Evolutionary conservation across 139 green algal species (phyloP).

Genomic region (Chlorella sorokiniana): DNA sequence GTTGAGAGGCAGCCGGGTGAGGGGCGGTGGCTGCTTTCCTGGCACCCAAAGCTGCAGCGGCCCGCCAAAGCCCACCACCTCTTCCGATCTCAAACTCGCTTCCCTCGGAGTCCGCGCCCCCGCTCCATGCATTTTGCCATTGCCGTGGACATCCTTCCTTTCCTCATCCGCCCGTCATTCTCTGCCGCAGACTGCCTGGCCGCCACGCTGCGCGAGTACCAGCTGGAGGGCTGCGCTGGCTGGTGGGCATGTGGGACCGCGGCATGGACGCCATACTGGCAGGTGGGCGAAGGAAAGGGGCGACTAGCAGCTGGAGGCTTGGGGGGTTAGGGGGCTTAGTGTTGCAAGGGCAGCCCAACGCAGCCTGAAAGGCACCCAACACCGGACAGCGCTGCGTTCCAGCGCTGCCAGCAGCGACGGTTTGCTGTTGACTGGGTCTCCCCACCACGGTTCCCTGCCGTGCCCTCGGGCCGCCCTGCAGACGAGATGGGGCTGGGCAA

Average conservation of each 20-base stretch:
- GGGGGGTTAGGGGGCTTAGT: neutral
- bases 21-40: neutral
- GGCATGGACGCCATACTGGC: conserved; percentile 68
- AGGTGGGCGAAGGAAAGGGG: conserved; percentile 26
- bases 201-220: conserved; percentile 76
- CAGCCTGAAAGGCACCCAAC: neutral
- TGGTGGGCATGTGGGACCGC: conserved; percentile 54
- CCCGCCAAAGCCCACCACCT: neutral
- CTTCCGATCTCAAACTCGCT: neutral
- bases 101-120: too few species aligned
- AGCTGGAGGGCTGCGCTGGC: conserved; percentile 64
- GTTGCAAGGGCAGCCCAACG: neutral
- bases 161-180: neutral
- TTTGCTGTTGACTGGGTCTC: neutral
- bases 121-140: neutral
- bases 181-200: conserved; percentile 24
- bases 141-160: neutral
- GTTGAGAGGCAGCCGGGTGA: conserved; percentile 45
- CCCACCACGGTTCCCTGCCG: neutral
- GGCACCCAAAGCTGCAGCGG: too few species aligned
- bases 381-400: too few species aligned
- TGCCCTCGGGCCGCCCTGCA: too few species aligned
- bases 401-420: neutral
- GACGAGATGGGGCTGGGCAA: conserved; percentile 68
- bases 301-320: neutral